Evolutionary conservation across 1,139 yeast genomes (phyloP).

Genomic region (Candida frijolesensis): DNA sequence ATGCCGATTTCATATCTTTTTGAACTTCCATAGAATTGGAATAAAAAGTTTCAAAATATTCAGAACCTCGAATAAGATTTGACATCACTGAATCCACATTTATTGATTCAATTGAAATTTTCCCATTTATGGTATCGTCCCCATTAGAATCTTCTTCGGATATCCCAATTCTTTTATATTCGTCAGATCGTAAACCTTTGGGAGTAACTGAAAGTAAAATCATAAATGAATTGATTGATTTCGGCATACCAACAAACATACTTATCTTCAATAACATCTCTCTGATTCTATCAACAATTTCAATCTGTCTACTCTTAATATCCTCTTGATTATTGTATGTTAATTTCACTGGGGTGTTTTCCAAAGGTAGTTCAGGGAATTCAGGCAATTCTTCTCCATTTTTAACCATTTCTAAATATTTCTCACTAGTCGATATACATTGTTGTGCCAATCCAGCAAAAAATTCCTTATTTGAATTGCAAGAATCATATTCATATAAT

Average conservation of each 20-base stretch:
- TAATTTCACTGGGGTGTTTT: slow-evolving; percentile 39
- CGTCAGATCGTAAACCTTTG: slow-evolving; percentile 27
- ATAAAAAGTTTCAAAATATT: slow-evolving; percentile 75
- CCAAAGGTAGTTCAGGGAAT: slow-evolving; percentile 13
- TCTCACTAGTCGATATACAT: slow-evolving; percentile 37
- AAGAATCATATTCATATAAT: slow-evolving; percentile 32
- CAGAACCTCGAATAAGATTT: slow-evolving; percentile 52
- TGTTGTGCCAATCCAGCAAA: slow-evolving; percentile 31
- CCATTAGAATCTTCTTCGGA: slow-evolving; percentile 21
- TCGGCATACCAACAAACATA: slow-evolving; percentile 85
- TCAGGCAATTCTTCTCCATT: slow-evolving; percentile 49
- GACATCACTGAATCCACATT: slow-evolving; percentile 30
- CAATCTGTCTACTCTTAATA: slow-evolving; percentile 34
- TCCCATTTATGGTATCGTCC: slow-evolving; percentile 46
- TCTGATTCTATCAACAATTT: slow-evolving; percentile 59
- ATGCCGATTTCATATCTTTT: slow-evolving; percentile 68
- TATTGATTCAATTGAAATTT: slow-evolving; percentile 34
- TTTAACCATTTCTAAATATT: slow-evolving; percentile 38
- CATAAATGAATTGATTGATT: slow-evolving; percentile 76
- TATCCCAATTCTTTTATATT: slow-evolving; percentile 29
- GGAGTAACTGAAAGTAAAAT: slow-evolving; percentile 69
- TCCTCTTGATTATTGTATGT: slow-evolving; percentile 33
- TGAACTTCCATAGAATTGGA: slow-evolving; percentile 47
- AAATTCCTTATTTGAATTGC: not conserved
- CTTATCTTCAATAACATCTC: slow-evolving; percentile 77